A percentile compares a stretch with the other conserved stretches of the same genome.
Evolutionary conservation across 495 filamentous ascomycete species (phyloP).

Genomic region (Chaetomium cochliodes): DNA sequence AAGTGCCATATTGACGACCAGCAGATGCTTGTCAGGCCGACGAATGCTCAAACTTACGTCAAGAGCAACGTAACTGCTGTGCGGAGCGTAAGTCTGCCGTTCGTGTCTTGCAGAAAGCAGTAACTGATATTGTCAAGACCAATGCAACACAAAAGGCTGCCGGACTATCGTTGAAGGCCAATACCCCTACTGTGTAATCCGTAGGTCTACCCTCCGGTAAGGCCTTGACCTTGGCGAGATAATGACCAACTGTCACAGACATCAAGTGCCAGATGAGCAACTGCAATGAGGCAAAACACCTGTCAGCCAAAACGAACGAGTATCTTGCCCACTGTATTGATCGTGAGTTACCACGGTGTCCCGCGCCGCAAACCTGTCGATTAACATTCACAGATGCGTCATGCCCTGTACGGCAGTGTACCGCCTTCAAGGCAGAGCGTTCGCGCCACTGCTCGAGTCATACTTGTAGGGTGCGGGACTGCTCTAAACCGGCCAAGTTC

Average conservation of each 20-base stretch:
- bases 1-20: background rate
- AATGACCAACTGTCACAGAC: conserved; percentile 15
- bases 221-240: background rate
- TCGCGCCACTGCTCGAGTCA: conserved; percentile 32
- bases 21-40: conserved; percentile 31
- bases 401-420: conserved; percentile 30
- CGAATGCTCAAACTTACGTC: conserved; percentile 25
- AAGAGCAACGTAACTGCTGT: conserved; percentile 30
- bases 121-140: conserved; percentile 14
- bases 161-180: conserved; percentile 25
- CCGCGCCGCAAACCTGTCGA: background rate
- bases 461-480: conserved; percentile 34
- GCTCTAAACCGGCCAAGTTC: conserved; percentile 22
- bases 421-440: conserved; percentile 17
- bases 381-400: conserved; percentile 29
- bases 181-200: conserved; percentile 31
- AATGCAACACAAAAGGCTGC: conserved; percentile 29
- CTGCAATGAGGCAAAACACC: conserved; percentile 23
- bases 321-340: conserved; percentile 32
- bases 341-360: conserved; percentile 23
- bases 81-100: conserved; percentile 23
- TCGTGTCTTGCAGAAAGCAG: background rate
- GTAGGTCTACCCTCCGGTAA: conserved; percentile 11
- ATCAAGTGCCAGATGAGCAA: conserved; percentile 29
- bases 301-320: conserved; percentile 19